A percentile compares a stretch with the other conserved stretches of the same genome.
Evolutionary conservation across 768 basidiomycete genomes (phyloP).

Genomic region (Tubosaeta sp.): DNA sequence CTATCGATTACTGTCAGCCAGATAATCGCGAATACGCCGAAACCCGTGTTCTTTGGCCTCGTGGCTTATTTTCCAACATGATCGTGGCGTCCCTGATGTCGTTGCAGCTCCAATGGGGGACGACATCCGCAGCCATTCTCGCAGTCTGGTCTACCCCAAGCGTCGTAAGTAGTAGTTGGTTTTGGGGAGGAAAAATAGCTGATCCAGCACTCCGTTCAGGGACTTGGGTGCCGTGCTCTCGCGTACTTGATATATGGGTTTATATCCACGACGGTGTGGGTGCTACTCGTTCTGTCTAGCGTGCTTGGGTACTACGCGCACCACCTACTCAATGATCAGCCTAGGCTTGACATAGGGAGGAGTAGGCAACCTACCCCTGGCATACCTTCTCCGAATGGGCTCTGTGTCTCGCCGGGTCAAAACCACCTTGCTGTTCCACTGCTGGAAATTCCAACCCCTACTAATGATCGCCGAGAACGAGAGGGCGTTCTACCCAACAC

Average conservation of each 20-base stretch:
- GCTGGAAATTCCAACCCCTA: not conserved
- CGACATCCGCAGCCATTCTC: conserved; percentile 24
- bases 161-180: conserved; percentile 8
- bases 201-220: conserved; percentile 2
- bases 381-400: not conserved
- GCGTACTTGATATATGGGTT: conserved; percentile 21
- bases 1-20: conserved; percentile 19
- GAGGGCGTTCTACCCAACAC: not conserved
- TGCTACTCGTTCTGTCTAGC: not conserved
- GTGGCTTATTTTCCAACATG: conserved; percentile 22
- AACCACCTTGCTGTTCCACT: not conserved
- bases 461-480: not conserved
- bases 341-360: not conserved
- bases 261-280: not conserved
- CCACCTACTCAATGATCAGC: not conserved
- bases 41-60: conserved; percentile 15
- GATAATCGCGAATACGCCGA: not conserved
- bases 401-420: rapidly evolving
- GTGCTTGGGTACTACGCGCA: conserved; percentile 3
- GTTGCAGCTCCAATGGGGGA: conserved; percentile 31
- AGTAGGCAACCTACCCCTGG: not conserved
- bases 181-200: not conserved
- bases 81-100: conserved; percentile 28
- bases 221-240: conserved; percentile 34
- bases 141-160: conserved; percentile 29